phyloP scores from a whole-genome alignment of 139 green algal species.

The Spirogloea muscicola region DNA sequence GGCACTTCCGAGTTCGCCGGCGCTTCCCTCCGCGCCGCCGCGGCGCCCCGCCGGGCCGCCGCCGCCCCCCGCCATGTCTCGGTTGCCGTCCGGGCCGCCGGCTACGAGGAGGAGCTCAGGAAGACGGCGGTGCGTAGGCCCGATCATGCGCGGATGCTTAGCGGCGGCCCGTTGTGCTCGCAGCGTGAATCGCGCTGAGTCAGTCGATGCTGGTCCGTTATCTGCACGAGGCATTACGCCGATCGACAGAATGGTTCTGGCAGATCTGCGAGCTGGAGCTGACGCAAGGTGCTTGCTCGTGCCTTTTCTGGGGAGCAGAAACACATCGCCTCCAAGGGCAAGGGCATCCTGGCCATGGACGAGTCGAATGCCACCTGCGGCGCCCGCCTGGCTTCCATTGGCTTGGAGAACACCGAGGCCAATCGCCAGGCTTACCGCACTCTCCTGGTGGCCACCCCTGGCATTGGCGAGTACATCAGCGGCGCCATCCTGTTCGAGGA shows the following conservation, averaged over 20 bases:
- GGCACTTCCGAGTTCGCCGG: conserved; percentile 32
- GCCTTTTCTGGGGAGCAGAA: conserved; percentile 17
- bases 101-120: conserved; percentile 47
- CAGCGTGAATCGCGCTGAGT: background rate
- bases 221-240: background rate
- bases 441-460: conserved; percentile 86
- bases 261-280: background rate
- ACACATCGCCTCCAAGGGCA: conserved; percentile 73
- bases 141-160: no score
- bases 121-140: conserved; percentile 52
- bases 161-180: no score
- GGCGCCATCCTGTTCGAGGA: conserved; percentile 98
- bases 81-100: conserved; percentile 27
- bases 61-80: conserved; percentile 25
- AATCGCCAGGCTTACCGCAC: conserved; percentile 96
- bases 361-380: conserved; percentile 99
- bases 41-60: background rate
- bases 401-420: conserved; percentile 97
- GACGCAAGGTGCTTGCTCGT: background rate
- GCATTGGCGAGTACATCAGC: conserved; percentile 87
- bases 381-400: conserved; percentile 92
- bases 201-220: background rate
- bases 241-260: background rate
- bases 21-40: conserved; percentile 4
- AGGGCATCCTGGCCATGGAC: conserved; percentile 95